Evolutionary conservation across 306 rosid genomes (phyloP).

Genomic region (Quercus robur): DNA sequence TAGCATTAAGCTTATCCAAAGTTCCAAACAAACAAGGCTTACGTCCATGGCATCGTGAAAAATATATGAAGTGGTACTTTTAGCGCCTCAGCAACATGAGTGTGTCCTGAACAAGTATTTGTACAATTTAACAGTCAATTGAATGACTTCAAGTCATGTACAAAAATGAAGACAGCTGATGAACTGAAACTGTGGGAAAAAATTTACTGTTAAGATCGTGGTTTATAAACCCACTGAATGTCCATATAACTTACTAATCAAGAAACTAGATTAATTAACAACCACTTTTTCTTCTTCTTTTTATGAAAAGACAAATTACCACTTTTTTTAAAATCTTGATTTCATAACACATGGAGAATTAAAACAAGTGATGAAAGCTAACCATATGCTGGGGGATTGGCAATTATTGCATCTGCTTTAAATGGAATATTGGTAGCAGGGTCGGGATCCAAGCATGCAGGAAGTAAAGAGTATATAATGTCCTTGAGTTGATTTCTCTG

Average conservation of each 20-base stretch:
- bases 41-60: conserved; percentile 99
- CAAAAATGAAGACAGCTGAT: neutral
- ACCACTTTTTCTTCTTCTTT: too few species aligned
- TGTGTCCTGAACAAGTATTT: conserved; percentile 66
- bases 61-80: conserved; percentile 75
- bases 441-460: conserved; percentile 75
- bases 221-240: too few species aligned
- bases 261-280: neutral
- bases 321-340: neutral
- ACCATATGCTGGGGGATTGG: conserved; percentile 98
- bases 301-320: too few species aligned
- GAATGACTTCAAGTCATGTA: conserved; percentile 5
- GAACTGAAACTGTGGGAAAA: neutral
- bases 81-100: conserved; percentile 83
- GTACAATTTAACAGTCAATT: conserved; percentile 22
- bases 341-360: neutral
- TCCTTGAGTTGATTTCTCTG: conserved; percentile 79
- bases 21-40: conserved; percentile 51
- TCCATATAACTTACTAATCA: neutral
- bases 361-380: conserved; percentile 21
- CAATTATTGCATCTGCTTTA: conserved; percentile 78
- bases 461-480: conserved; percentile 66
- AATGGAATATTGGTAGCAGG: conserved; percentile 61
- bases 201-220: neutral
- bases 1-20: conserved; percentile 27